phyloP scores from a whole-genome alignment of 2,329 filamentous ascomycete species.

The Pestalotiopsis sp. region DNA sequence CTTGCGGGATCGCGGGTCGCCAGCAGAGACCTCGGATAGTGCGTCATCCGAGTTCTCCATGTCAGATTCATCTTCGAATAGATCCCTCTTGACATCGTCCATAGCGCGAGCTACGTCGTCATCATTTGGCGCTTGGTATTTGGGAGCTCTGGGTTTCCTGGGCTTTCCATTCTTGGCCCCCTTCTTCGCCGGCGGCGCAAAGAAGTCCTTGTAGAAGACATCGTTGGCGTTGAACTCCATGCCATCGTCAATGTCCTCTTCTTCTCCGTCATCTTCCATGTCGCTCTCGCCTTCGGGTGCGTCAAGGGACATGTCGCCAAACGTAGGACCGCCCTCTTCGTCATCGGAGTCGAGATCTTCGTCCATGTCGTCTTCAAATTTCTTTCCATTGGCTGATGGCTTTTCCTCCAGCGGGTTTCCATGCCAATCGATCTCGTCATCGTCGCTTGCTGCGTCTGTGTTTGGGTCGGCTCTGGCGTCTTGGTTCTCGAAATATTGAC shows the following conservation, averaged over 20 bases:
- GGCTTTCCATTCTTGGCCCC: constrained; percentile 55
- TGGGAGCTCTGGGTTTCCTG: constrained; percentile 40
- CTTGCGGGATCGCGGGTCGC: constrained; percentile 70
- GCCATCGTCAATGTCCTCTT: constrained; percentile 58
- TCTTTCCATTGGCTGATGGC: constrained; percentile 23
- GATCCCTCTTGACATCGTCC: constrained; percentile 81
- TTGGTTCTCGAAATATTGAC: constrained; percentile 84
- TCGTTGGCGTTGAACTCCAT: constrained; percentile 75
- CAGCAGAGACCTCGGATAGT: constrained; percentile 66
- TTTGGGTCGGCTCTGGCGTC: constrained; percentile 77
- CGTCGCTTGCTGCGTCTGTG: constrained; percentile 75
- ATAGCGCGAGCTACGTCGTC: constrained; percentile 81
- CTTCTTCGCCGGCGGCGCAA: constrained; percentile 81
- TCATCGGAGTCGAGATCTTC: constrained; percentile 61
- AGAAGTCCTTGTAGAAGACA: constrained; percentile 91
- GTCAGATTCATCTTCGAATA: constrained; percentile 80
- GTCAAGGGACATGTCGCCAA: constrained; percentile 76
- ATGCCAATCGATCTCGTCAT: constrained; percentile 88
- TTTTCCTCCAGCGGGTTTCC: constrained; percentile 66
- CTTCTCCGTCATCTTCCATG: constrained; percentile 61
- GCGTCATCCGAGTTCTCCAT: constrained; percentile 65
- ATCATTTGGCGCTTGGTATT: constrained; percentile 49
- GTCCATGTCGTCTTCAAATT: constrained; percentile 35
- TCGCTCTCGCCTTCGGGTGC: constrained; percentile 69
- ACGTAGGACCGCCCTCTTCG: constrained; percentile 80